These are phyloP conservation scores for Luffa acutangula DNA, from an alignment of 306 rosid genomes.

Conservation along the genomic window DNA sequence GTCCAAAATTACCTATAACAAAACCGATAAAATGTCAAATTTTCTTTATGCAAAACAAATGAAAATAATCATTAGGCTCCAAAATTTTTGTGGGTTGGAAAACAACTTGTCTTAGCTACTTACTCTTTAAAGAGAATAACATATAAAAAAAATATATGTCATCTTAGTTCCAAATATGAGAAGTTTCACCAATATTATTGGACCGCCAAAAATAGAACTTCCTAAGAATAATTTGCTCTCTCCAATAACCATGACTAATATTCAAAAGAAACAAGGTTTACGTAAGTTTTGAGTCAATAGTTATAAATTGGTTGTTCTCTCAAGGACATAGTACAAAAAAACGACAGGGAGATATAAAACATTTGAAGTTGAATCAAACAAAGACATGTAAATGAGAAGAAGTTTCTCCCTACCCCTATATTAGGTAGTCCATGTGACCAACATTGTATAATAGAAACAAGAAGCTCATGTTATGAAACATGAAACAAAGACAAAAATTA, in stretches of 20 bases:
- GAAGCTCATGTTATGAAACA: background rate
- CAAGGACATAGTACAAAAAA: background rate
- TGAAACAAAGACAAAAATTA: background rate
- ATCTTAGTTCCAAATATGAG: background rate
- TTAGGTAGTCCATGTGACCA: too few relatives aligned
- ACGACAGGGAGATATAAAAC: background rate
- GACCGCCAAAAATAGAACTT: constrained; percentile 3
- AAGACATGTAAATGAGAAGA: background rate
- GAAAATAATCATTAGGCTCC: background rate
- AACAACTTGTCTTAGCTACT: background rate
- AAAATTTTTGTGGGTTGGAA: background rate
- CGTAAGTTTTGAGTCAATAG: background rate
- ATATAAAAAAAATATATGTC: too few relatives aligned
- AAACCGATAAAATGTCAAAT: constrained; percentile 57
- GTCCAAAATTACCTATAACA: too few relatives aligned
- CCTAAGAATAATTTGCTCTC: constrained; percentile 74
- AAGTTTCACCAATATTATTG: background rate
- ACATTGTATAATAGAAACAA: background rate
- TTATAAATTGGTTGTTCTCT: background rate
- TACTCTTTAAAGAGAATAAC: background rate
- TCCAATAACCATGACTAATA: constrained; percentile 59
- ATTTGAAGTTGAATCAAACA: background rate
- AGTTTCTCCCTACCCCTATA: too few relatives aligned
- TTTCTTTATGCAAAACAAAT: constrained; percentile 64
- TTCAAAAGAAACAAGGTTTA: constrained; percentile 11